Conservation (phyloP, 2,329 filamentous ascomycete genomes). For the Talaromyces sp. region DNA sequence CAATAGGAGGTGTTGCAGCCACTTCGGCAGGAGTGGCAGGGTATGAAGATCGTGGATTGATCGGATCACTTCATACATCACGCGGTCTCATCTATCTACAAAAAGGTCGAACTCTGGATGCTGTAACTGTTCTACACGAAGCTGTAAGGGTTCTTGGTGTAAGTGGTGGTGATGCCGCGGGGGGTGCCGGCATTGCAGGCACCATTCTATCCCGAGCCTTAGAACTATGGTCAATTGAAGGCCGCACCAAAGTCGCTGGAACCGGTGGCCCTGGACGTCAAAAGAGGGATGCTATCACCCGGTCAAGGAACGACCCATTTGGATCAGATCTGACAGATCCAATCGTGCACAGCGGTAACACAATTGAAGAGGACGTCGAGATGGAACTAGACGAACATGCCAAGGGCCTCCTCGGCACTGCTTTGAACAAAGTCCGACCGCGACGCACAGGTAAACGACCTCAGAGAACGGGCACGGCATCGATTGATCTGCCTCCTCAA, state of each 20-base stretch:
- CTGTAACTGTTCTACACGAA: conserved; percentile 77
- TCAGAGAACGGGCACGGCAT: not conserved
- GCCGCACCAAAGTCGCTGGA: conserved; percentile 24
- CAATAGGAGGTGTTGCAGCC: conserved; percentile 32
- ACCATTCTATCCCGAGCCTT: conserved; percentile 42
- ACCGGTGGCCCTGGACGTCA: conserved; percentile 9
- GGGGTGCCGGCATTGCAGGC: conserved; percentile 44
- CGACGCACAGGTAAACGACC: conserved; percentile 18
- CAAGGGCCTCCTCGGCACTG: conserved; percentile 36
- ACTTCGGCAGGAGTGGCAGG: conserved; percentile 39
- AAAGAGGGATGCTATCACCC: conserved; percentile 24
- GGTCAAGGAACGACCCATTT: conserved; percentile 23
- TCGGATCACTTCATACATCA: conserved; percentile 44
- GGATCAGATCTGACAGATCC: conserved; percentile 36
- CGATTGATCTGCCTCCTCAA: conserved; percentile 10
- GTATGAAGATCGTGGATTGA: conserved; percentile 44
- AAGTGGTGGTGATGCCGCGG: conserved; percentile 43
- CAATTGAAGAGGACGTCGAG: conserved; percentile 32
- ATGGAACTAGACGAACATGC: conserved; percentile 43
- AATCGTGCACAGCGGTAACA: conserved; percentile 26
- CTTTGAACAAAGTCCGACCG: conserved; percentile 31
- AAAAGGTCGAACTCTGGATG: conserved; percentile 66
- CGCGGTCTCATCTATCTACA: conserved; percentile 79
- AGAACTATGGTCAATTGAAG: conserved; percentile 43
- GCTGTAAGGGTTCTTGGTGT: conserved; percentile 44